Percentiles rank a stretch among this genome's conserved stretches.
phyloP scores from a whole-genome alignment of 306 rosid species.

The Prunus padus region DNA sequence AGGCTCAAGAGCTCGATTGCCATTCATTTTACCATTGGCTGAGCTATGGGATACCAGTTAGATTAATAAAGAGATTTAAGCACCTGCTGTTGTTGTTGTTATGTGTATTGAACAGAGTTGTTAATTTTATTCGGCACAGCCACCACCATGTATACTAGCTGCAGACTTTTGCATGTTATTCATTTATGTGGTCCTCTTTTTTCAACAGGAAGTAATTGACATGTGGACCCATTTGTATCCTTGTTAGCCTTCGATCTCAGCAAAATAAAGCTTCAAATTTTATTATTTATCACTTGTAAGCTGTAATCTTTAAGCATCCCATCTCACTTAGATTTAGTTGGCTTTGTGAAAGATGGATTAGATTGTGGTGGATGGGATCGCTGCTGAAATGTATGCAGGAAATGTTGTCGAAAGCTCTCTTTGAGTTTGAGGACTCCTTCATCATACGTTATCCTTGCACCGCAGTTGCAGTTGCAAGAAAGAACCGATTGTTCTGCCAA shows the following conservation, averaged over 20 bases:
- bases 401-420: too few species aligned
- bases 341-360: too few species aligned
- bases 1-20: constrained; percentile 61
- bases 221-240: constrained; percentile 37
- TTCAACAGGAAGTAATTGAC: constrained; percentile 33
- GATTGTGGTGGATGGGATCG: too few species aligned
- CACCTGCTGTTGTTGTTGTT: constrained; percentile 42
- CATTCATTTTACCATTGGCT: constrained; percentile 77
- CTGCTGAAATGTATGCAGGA: too few species aligned
- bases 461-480: too few species aligned
- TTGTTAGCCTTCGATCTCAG: constrained; percentile 19
- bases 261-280: constrained; percentile 45
- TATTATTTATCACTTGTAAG: background rate
- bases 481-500: too few species aligned
- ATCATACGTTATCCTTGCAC: too few species aligned
- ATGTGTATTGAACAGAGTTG: constrained; percentile 28
- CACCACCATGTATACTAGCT: constrained; percentile 37
- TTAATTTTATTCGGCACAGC: constrained; percentile 30
- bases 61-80: constrained; percentile 38
- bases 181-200: constrained; percentile 30
- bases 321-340: too few species aligned
- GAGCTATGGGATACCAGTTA: constrained; percentile 55
- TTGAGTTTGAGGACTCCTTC: too few species aligned
- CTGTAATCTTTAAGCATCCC: background rate
- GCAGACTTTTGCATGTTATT: constrained; percentile 44